A percentile compares a stretch with the other conserved stretches of the same genome.
These are phyloP conservation scores for Puccinia coronata DNA, from an alignment of 1,284 basidiomycete genomes.

Conservation along the genomic window DNA sequence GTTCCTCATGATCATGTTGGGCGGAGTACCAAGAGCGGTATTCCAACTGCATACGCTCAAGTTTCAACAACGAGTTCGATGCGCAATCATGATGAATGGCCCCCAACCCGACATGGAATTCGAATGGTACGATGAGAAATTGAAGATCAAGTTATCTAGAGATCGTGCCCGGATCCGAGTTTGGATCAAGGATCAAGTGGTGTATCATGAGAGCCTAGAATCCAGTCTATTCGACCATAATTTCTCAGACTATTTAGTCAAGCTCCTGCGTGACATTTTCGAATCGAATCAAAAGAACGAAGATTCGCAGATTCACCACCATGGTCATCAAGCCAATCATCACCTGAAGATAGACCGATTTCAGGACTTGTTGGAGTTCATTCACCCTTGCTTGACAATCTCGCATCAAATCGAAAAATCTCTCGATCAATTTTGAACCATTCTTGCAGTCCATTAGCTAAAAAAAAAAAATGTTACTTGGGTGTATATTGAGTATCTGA, in stretches of 20 bases:
- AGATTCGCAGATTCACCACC: not conserved
- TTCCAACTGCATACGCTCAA: conserved; percentile 1
- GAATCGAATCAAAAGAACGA: not conserved
- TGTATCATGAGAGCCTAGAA: not conserved
- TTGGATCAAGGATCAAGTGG: not conserved
- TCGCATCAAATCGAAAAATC: not conserved
- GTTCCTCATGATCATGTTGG: conserved; percentile 18
- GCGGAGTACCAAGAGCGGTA: not conserved
- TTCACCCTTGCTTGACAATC: not conserved
- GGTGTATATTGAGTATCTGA: too few relatives aligned
- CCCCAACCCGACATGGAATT: conserved; percentile 11
- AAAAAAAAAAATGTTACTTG: too few relatives aligned
- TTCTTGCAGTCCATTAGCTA: too few relatives aligned
- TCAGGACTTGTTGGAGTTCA: not conserved
- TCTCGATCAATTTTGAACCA: not conserved
- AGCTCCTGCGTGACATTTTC: not conserved
- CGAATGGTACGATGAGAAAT: not conserved
- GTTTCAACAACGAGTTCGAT: not conserved
- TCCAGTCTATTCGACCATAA: not conserved
- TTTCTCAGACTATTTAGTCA: not conserved
- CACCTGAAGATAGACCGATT: not conserved
- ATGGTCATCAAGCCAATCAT: not conserved
- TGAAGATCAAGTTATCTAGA: conserved; percentile 14
- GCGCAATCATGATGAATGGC: conserved; percentile 18
- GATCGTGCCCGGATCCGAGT: not conserved